A percentile compares a stretch with the other conserved stretches of the same genome.
phyloP scores from a whole-genome alignment of 345 rosid species.

The Sonneratia caseolaris region DNA sequence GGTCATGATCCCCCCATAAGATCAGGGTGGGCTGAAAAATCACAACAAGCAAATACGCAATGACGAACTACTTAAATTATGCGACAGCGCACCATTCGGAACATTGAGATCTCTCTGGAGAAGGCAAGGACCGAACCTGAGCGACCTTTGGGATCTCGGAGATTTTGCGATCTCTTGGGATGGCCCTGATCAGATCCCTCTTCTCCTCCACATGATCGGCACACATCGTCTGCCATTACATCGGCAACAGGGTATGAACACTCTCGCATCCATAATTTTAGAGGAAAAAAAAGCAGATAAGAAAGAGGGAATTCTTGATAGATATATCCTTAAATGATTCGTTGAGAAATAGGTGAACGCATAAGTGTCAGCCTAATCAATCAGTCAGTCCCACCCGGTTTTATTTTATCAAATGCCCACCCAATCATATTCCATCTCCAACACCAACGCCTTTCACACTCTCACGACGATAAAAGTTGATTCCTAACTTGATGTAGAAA shows the following conservation, averaged over 20 bases:
- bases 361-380: too few relatives aligned
- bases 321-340: too few relatives aligned
- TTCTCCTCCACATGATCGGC: constrained; percentile 56
- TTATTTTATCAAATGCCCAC: too few relatives aligned
- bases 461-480: neutral
- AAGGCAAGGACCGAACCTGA: constrained; percentile 31
- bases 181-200: constrained; percentile 48
- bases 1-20: constrained; percentile 77
- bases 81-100: neutral
- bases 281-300: too few relatives aligned
- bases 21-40: constrained; percentile 49
- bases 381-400: too few relatives aligned
- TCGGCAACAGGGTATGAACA: neutral
- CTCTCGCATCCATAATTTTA: neutral
- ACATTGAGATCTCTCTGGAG: neutral
- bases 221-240: constrained; percentile 58
- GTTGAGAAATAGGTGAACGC: too few relatives aligned
- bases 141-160: constrained; percentile 51
- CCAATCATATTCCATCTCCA: neutral
- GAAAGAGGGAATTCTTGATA: too few relatives aligned
- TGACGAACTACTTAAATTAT: neutral
- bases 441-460: neutral
- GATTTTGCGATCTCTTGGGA: constrained; percentile 43
- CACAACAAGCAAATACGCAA: neutral
- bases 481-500: neutral